phyloP scores from a whole-genome alignment of 192 early-diverging fungal species.

The Entomortierella beljakovae region DNA sequence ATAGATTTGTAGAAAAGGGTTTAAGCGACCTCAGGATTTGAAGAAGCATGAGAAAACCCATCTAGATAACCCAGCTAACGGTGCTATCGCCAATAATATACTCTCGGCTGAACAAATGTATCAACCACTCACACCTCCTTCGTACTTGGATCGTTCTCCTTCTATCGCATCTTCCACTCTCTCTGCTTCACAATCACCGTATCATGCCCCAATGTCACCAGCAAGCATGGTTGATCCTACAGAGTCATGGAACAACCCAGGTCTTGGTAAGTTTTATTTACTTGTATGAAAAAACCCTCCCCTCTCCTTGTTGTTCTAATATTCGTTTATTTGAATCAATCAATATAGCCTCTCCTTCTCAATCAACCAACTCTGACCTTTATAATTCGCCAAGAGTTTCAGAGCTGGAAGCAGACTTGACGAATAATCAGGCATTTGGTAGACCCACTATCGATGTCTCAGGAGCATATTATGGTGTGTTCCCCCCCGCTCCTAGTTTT shows the following conservation, averaged over 20 bases:
- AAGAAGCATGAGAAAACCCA: constrained; percentile 95
- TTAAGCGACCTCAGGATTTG: constrained; percentile 95
- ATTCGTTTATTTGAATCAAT: background rate
- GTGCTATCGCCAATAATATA: background rate
- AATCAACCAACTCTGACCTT: constrained; percentile 38
- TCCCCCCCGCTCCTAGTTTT: constrained; percentile 7
- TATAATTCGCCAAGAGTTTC: constrained; percentile 20
- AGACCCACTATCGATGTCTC: constrained; percentile 35
- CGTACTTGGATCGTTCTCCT: constrained; percentile 42
- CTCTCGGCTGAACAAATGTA: constrained; percentile 30
- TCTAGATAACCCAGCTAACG: constrained; percentile 19
- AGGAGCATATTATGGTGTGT: constrained; percentile 27
- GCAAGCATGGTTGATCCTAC: constrained; percentile 39
- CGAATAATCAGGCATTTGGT: constrained; percentile 9
- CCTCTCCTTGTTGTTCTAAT: constrained; percentile 9
- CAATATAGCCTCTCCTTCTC: constrained; percentile 38
- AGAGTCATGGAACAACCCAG: constrained; percentile 41
- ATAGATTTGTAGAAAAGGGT: constrained; percentile 82
- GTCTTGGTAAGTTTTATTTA: constrained; percentile 29
- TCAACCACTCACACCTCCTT: constrained; percentile 43
- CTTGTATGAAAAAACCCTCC: background rate
- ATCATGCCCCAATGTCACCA: constrained; percentile 41
- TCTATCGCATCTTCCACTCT: constrained; percentile 42
- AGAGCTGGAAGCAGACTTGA: constrained; percentile 10
- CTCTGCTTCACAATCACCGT: constrained; percentile 35